Conservation (phyloP, 345 rosid genomes). For the Eucalyptus tenuipes region DNA sequence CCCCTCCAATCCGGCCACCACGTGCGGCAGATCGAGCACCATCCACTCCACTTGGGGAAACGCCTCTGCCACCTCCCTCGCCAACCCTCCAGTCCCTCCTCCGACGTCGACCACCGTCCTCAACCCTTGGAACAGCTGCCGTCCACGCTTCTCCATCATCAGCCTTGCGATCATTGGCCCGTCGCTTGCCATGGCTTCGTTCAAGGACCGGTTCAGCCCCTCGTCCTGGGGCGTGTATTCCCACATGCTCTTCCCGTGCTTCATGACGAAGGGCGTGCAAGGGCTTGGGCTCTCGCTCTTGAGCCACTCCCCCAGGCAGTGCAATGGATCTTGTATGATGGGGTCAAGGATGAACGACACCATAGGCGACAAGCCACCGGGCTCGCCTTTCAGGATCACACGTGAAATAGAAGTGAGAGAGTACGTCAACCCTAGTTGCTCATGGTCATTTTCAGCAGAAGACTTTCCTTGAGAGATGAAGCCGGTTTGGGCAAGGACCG, state of each 20-base stretch:
- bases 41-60: slow-evolving; percentile 20
- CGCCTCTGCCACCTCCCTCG: slow-evolving; percentile 4
- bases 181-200: slow-evolving; percentile 24
- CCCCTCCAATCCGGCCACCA: slow-evolving; percentile 4
- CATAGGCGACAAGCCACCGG: slow-evolving; percentile 15
- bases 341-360: slow-evolving; percentile 8
- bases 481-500: slow-evolving; percentile 20
- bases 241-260: slow-evolving; percentile 14
- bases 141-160: slow-evolving; percentile 2
- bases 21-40: slow-evolving; percentile 27
- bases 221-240: background rate
- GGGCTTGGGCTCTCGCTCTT: background rate
- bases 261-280: slow-evolving; percentile 7
- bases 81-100: slow-evolving; percentile 26
- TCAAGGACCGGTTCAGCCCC: background rate
- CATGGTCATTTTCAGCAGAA: background rate
- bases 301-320: slow-evolving; percentile 17
- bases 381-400: slow-evolving; percentile 11
- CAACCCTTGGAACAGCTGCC: slow-evolving; percentile 13
- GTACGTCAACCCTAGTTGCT: background rate
- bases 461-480: slow-evolving; percentile 7
- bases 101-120: slow-evolving; percentile 27
- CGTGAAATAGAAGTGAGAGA: slow-evolving; percentile 14
- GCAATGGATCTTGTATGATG: slow-evolving; percentile 5
- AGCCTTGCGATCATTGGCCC: background rate